Evolutionary conservation across 192 early-diverging fungal species (phyloP).

Genomic region (Umbelopsis isabellina): DNA sequence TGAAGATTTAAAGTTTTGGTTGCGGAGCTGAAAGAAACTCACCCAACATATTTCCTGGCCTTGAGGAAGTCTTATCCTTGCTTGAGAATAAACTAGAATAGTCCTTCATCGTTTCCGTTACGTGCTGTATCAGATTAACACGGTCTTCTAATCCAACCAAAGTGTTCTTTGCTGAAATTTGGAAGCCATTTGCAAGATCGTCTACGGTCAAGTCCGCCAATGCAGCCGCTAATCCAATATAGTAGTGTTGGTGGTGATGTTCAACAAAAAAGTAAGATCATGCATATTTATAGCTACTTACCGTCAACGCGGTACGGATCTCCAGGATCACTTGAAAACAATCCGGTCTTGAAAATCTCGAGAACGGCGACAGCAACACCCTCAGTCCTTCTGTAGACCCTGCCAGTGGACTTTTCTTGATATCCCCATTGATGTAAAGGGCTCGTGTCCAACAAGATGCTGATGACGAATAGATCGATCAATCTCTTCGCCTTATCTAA

Average conservation of each 20-base stretch:
- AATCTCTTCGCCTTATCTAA: slow-evolving; percentile 71
- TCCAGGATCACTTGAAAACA: slow-evolving; percentile 67
- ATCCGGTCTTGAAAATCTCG: slow-evolving; percentile 79
- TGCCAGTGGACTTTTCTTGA: slow-evolving; percentile 53
- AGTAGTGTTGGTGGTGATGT: slow-evolving; percentile 8
- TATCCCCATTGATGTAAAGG: slow-evolving; percentile 82
- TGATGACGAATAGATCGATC: slow-evolving; percentile 84
- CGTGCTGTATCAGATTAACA: slow-evolving; percentile 63
- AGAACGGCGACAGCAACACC: slow-evolving; percentile 85
- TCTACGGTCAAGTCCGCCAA: slow-evolving; percentile 55
- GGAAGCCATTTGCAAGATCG: slow-evolving; percentile 65
- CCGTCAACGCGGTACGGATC: slow-evolving; percentile 78
- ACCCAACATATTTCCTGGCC: slow-evolving; percentile 85
- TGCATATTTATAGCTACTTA: slow-evolving; percentile 34
- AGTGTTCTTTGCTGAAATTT: slow-evolving; percentile 75
- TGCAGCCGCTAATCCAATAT: slow-evolving; percentile 45
- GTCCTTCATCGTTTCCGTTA: slow-evolving; percentile 44
- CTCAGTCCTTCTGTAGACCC: slow-evolving; percentile 68
- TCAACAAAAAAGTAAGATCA: neutral
- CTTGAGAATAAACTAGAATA: slow-evolving; percentile 62
- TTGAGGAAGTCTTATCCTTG: slow-evolving; percentile 45
- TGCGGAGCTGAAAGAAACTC: slow-evolving; percentile 5
- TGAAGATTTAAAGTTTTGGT: no score
- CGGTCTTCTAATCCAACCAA: slow-evolving; percentile 84
- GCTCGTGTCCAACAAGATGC: slow-evolving; percentile 88